Percentiles rank a stretch among this genome's conserved stretches.
Conservation (phyloP, 208 protist species). For the Leishmania tropica region DNA sequence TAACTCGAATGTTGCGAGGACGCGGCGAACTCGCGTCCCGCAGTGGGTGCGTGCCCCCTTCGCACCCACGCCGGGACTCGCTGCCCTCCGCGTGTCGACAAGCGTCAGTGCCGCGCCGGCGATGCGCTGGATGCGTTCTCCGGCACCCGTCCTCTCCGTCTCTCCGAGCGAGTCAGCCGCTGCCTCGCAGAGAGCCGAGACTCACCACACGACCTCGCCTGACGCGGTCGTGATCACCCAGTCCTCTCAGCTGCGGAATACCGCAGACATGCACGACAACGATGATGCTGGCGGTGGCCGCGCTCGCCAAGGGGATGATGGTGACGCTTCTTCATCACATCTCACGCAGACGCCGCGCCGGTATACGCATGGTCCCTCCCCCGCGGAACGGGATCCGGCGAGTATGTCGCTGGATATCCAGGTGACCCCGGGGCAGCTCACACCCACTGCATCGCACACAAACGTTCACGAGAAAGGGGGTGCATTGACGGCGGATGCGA, state of each 20-base stretch:
- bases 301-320: not conserved
- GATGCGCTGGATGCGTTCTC: slow-evolving; percentile 1
- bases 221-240: not conserved
- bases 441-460: not conserved
- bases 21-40: not conserved
- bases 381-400: not conserved
- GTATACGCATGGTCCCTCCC: not conserved
- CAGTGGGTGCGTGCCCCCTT: slow-evolving; percentile 29
- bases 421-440: not conserved
- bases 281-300: not conserved
- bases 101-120: not conserved
- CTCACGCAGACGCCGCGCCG: not conserved
- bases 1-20: not conserved
- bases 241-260: not conserved
- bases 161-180: not conserved
- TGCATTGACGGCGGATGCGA: not conserved
- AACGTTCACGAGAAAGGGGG: not conserved
- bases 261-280: not conserved
- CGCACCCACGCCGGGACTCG: not conserved
- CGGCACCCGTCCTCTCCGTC: not conserved
- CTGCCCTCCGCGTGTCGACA: not conserved
- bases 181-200: not conserved
- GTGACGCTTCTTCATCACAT: not conserved
- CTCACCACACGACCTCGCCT: not conserved
- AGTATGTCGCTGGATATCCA: not conserved